Conservation (phyloP, 2,329 filamentous ascomycete genomes). For the Chrysosphaeria jannelii region DNA sequence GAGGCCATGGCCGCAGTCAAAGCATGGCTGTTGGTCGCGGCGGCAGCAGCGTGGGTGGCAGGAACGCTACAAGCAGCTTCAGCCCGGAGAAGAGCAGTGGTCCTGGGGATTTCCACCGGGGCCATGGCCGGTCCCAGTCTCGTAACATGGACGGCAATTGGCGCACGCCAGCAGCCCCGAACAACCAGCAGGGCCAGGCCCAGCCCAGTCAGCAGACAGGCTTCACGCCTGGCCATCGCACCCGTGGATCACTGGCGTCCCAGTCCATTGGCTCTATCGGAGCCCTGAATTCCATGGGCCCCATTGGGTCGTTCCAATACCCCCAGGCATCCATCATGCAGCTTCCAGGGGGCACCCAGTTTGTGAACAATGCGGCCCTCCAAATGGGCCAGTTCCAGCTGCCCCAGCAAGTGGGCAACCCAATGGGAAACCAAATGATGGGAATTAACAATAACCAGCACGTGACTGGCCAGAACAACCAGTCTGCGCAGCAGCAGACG, state of each 20-base stretch:
- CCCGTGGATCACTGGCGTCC: conserved; percentile 58
- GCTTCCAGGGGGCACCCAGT: conserved; percentile 26
- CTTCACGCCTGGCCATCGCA: conserved; percentile 81
- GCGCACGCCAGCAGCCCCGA: conserved; percentile 46
- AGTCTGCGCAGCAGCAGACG: conserved; percentile 35
- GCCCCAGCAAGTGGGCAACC: too few species aligned
- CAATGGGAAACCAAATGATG: conserved; percentile 46
- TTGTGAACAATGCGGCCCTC: conserved; percentile 54
- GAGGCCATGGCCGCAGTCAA: conserved; percentile 50
- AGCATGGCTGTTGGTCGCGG: conserved; percentile 56
- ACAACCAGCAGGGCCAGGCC: conserved; percentile 23
- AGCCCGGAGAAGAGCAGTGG: conserved; percentile 12
- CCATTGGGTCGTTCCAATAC: conserved; percentile 70
- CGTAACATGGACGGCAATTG: conserved; percentile 96
- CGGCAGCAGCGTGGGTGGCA: conserved; percentile 34
- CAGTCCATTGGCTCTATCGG: conserved; percentile 59
- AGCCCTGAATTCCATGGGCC: conserved; percentile 49
- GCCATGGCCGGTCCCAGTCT: conserved; percentile 57
- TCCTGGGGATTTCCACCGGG: conserved; percentile 35
- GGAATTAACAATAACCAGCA: conserved; percentile 42
- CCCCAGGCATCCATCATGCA: conserved; percentile 13
- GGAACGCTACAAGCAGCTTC: conserved; percentile 23
- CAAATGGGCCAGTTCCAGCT: conserved; percentile 65
- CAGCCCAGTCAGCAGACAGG: conserved; percentile 13
- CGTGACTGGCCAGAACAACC: conserved; percentile 23